Evolutionary conservation across 2,329 filamentous ascomycete species (phyloP), one percentile per base, ranked within the genome.

Genomic region (Xylariaceae sp.): DNA sequence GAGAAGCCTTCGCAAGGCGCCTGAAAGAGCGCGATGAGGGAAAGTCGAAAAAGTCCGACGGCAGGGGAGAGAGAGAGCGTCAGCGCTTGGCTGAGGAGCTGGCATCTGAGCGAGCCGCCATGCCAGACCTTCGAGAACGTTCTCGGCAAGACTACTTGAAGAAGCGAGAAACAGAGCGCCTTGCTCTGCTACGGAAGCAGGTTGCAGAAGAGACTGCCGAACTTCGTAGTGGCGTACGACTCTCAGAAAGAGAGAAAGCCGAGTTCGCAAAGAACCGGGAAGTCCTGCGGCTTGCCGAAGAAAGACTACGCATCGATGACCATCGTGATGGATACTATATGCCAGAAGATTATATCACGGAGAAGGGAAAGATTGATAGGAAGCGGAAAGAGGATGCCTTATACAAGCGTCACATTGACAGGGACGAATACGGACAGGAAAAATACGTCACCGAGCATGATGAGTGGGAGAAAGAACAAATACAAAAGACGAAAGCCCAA

Each of bases 321-420:
- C 83, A 95, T 62, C 78, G 84, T 16, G 90, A 96, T 67, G 91
- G 91, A 2, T 98, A 97, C 65, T 78, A 84, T 51, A 83, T 98
- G 69, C 93, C 91, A 0, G 90, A 96, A 50, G 89, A 96, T 61
- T 95, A 95, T 60, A 91, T 95, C 48, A 95, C 87, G 0, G 89
- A 94, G 61, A 90, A 91, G 65, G 89, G 89, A 17, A 93, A 94
- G 59, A 83, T 95, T 48, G 87, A 95, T 60, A 76, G 77, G 53
- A 89, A 86, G 61, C 86, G 87, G 61, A 97, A 97, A 62, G 81
- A 93, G 49, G 87, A 94, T 18, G 88, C 87, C 0, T 74, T 98
- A 9, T 95, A 95, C 66, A 90, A 89, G 62, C 81, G 90, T 38
- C 91, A 95, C 53, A 83, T 95, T 3, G 90, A 96, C 48, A 78